phyloP scores from a whole-genome alignment of 768 basidiomycete species.

The Antrodiella citrinella region DNA sequence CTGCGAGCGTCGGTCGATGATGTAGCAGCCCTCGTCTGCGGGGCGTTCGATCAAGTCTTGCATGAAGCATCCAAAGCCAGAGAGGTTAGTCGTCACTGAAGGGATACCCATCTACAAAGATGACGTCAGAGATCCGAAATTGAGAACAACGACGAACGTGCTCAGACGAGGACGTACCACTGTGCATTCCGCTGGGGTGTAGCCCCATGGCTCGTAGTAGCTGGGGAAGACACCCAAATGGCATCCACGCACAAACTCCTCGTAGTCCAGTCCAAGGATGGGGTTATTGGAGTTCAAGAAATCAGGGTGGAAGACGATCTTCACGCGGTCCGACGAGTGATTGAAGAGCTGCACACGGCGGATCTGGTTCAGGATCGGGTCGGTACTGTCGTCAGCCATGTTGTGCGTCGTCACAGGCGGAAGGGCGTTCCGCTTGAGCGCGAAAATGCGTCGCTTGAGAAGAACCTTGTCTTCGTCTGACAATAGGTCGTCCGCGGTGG shows the following conservation, averaged over 20 bases:
- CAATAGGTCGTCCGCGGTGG: constrained; percentile 68
- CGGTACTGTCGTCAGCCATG: constrained; percentile 88
- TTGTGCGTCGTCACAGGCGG: constrained; percentile 98
- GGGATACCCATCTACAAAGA: constrained; percentile 87
- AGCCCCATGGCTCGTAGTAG: constrained; percentile 96
- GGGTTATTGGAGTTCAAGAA: constrained; percentile 98
- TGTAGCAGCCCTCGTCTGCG: constrained; percentile 93
- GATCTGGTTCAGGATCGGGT: constrained; percentile 94
- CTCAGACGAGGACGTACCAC: constrained; percentile 49
- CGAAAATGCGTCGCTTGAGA: constrained; percentile 93
- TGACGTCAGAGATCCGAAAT: constrained; percentile 1
- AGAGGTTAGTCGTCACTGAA: constrained; percentile 93
- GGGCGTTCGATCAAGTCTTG: constrained; percentile 94
- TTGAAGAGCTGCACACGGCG: constrained; percentile 94
- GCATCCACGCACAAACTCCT: constrained; percentile 97
- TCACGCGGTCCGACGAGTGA: constrained; percentile 79
- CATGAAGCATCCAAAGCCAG: constrained; percentile 98
- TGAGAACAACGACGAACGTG: neutral
- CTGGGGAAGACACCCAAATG: constrained; percentile 98
- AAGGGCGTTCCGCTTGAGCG: constrained; percentile 89
- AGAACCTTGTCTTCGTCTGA: constrained; percentile 90
- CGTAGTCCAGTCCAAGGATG: constrained; percentile 94
- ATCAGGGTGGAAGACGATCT: constrained; percentile 97
- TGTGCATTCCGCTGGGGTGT: constrained; percentile 98
- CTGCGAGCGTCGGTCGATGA: constrained; percentile 85